Evolutionary conservation across 2,329 filamentous ascomycete genomes (phyloP).

Genomic region (Purpureocillium lavendulum): DNA sequence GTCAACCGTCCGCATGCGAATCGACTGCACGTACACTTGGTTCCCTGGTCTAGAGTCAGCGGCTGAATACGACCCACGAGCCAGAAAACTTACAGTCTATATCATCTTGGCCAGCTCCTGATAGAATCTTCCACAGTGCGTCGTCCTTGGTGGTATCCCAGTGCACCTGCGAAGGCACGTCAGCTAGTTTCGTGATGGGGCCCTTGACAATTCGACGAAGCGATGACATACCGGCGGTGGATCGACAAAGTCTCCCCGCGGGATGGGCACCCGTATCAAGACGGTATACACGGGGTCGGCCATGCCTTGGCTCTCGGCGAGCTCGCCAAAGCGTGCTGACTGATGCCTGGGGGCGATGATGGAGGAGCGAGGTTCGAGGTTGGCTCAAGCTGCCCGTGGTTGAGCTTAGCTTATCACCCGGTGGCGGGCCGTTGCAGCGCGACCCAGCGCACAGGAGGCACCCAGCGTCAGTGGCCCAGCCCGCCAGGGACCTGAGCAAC

Average conservation of each 20-base stretch:
- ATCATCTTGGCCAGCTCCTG: constrained; percentile 70
- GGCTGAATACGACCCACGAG: not conserved
- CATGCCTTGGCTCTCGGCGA: constrained; percentile 16
- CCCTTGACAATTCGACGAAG: not conserved
- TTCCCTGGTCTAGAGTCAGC: constrained; percentile 49
- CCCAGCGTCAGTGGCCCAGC: too few relatives aligned
- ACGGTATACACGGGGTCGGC: constrained; percentile 60
- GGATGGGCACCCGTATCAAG: constrained; percentile 83
- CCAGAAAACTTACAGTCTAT: constrained; percentile 65
- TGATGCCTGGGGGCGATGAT: not conserved
- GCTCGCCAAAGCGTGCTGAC: too few relatives aligned
- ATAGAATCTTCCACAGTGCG: constrained; percentile 82
- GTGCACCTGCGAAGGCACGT: constrained; percentile 50
- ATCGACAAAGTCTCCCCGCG: constrained; percentile 80
- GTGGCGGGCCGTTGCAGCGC: too few relatives aligned
- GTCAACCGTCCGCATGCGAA: constrained; percentile 5
- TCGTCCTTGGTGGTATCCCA: constrained; percentile 87
- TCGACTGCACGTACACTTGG: constrained; percentile 51
- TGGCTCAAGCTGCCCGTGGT: too few relatives aligned
- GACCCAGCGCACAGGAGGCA: too few relatives aligned
- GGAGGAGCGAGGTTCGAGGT: not conserved
- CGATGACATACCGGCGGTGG: constrained; percentile 62
- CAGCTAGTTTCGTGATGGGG: constrained; percentile 1
- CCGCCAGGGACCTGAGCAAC: too few relatives aligned
- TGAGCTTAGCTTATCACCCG: too few relatives aligned